A percentile compares a stretch with the other conserved stretches of the same genome.
Conservation (phyloP, 495 filamentous ascomycete species). For the Clohesyomyces aquaticus region DNA sequence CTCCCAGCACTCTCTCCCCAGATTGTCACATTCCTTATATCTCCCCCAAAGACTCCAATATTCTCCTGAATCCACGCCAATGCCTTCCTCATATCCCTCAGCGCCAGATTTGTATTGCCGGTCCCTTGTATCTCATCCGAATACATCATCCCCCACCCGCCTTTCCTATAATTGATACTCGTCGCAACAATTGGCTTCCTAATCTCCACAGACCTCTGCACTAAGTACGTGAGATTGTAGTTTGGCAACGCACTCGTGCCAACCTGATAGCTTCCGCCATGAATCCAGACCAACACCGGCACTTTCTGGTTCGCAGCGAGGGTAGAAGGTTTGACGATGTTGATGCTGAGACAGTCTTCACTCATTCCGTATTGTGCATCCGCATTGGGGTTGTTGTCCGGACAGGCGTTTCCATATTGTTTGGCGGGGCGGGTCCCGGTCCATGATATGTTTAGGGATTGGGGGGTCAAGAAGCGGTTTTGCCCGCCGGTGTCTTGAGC, state of each 20-base stretch:
- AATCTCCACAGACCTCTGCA: conserved; percentile 35
- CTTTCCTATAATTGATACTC: conserved; percentile 40
- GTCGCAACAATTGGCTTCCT: conserved; percentile 38
- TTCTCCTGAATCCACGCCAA: conserved; percentile 38
- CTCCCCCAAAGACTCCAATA: conserved; percentile 33
- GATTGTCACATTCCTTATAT: conserved; percentile 30
- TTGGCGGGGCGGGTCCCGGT: conserved; percentile 24
- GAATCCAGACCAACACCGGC: conserved; percentile 40
- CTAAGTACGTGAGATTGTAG: conserved; percentile 41
- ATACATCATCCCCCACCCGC: conserved; percentile 39
- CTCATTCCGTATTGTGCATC: conserved; percentile 38
- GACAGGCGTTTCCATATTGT: conserved; percentile 37
- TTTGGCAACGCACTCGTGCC: conserved; percentile 36
- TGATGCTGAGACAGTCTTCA: conserved; percentile 41
- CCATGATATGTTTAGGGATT: conserved; percentile 37
- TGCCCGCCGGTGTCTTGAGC: conserved; percentile 37
- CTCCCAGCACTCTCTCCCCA: conserved; percentile 40
- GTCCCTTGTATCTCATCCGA: conserved; percentile 29
- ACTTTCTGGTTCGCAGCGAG: conserved; percentile 10
- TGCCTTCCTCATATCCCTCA: conserved; percentile 38
- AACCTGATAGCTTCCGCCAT: conserved; percentile 39
- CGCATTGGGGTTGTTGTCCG: conserved; percentile 21
- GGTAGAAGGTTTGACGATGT: conserved; percentile 33
- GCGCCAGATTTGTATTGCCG: conserved; percentile 36
- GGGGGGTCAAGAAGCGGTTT: conserved; percentile 36